phyloP scores from a whole-genome alignment of 768 basidiomycete species.

The Porphyrellus cyaneotinctus region DNA sequence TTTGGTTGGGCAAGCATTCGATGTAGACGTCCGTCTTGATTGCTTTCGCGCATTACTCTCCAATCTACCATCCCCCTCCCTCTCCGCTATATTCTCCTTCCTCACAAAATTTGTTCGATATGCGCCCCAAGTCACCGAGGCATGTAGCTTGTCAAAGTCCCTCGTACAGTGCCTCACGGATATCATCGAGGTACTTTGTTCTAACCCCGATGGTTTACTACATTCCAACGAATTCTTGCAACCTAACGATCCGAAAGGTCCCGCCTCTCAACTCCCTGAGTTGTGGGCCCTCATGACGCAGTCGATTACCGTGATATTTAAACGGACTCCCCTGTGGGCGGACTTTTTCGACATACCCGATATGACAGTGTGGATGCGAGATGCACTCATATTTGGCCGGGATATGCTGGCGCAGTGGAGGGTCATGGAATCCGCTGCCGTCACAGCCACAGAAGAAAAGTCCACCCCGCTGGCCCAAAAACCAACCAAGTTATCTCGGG shows the following conservation, averaged over 20 bases:
- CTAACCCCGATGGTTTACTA: conserved; percentile 65
- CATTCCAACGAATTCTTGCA: conserved; percentile 51
- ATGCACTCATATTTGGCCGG: conserved; percentile 89
- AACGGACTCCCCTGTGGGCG: conserved; percentile 80
- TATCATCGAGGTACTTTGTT: conserved; percentile 83
- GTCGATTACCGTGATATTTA: conserved; percentile 81
- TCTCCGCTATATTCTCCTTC: conserved; percentile 69
- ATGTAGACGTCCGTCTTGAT: conserved; percentile 84
- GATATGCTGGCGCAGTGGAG: conserved; percentile 80
- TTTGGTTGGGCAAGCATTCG: conserved; percentile 80
- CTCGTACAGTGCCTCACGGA: conserved; percentile 92
- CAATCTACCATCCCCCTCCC: conserved; percentile 57
- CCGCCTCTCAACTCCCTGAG: conserved; percentile 53
- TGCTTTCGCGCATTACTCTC: conserved; percentile 78
- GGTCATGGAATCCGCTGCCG: conserved; percentile 65
- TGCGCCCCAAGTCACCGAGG: conserved; percentile 70
- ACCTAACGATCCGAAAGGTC: conserved; percentile 39
- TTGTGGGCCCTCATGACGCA: conserved; percentile 84
- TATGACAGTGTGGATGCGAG: conserved; percentile 98
- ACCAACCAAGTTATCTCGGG: conserved; percentile 47
- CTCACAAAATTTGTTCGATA: conserved; percentile 61
- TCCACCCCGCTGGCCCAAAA: conserved; percentile 25
- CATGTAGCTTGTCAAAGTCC: conserved; percentile 82
- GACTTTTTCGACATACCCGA: conserved; percentile 69
- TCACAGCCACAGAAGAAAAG: conserved; percentile 21